Base-by-base conservation (phyloP, 805 yeast genomes). In the Metschnikowia koreensis region DNA sequence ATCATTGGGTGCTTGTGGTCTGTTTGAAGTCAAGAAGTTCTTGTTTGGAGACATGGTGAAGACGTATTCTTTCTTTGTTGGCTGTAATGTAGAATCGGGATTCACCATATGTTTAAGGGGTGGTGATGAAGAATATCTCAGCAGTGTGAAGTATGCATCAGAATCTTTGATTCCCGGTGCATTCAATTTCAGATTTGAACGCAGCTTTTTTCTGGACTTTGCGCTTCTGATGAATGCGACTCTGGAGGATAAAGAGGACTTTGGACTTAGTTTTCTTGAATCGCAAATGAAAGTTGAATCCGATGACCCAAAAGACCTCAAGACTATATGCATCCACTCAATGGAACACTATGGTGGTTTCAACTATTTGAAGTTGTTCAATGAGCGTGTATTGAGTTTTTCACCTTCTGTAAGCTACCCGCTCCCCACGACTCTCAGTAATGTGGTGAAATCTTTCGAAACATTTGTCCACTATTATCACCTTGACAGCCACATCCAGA, bases 61-160 rank as follows among this genome's bases (percentile, higher is more conserved):
- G 63, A 83, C 96, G 0, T 89, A 86, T 62, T 77, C 90, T n/a
- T 87, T 81, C 58, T 79, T 94, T 50, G 80, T 84, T 1, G 98
- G 97, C 0, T 84, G 92, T 56, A 83, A 84, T 37, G 74, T 78
- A 9, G 81, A 80, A 39, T 68, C 85, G 0, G 99, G 99, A 0
- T 85, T 92, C 38, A 91, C 98, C 0, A 80, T 93, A n/a, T 73
- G 89, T 12, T 66, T 94, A n/a, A 74, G 98, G 49, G 99, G 98
- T 1, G 86, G 83, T 1, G 79, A 80, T 57, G 81, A 78, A 46
- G 86, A 82, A 1, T 63, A 76, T 0, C 69, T 93, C 50, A 75
- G 82, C 47, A 81, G 82, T 47, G 78, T 92, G 22, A 94, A 94
- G 65, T 83, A 85, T 47, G 86, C 91, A 1, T 76, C 87, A 3